Evolutionary conservation across 176 grass and related monocot genomes (phyloP).

Genomic region (Carex littledalei): DNA sequence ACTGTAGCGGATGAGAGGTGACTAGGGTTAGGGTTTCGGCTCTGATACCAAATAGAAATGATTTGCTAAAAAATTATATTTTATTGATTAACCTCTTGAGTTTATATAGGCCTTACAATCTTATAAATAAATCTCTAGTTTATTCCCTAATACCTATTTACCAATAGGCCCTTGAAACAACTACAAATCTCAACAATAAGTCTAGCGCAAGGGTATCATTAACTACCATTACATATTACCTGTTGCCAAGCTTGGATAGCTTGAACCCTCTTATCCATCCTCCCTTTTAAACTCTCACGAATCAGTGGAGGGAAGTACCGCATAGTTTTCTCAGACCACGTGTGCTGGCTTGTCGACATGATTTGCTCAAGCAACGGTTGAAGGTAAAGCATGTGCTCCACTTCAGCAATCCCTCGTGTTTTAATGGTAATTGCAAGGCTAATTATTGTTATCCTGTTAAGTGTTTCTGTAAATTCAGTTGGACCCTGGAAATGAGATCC

Average conservation of each 20-base stretch:
- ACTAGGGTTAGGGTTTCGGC: too few species aligned
- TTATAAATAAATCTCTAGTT: too few species aligned
- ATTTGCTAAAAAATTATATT: too few species aligned
- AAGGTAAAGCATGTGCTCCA: slow-evolving; percentile 94
- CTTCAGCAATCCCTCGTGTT: slow-evolving; percentile 92
- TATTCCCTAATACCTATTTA: too few species aligned
- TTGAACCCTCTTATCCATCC: slow-evolving; percentile 85
- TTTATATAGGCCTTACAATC: too few species aligned
- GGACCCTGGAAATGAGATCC: slow-evolving; percentile 48
- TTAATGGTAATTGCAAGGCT: slow-evolving; percentile 98
- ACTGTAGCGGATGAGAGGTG: too few species aligned
- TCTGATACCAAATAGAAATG: too few species aligned
- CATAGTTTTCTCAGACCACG: slow-evolving; percentile 90
- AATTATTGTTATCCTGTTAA: slow-evolving; percentile 99
- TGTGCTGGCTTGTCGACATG: slow-evolving; percentile 90
- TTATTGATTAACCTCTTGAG: too few species aligned
- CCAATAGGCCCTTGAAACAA: too few species aligned
- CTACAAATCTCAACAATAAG: background rate
- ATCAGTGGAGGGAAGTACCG: slow-evolving; percentile 72
- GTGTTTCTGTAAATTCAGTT: slow-evolving; percentile 98
- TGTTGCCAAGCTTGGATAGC: slow-evolving; percentile 85
- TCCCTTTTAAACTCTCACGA: slow-evolving; percentile 66
- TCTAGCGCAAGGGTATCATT: background rate
- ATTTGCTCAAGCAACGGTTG: slow-evolving; percentile 92
- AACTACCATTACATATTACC: slow-evolving; percentile 25